These are phyloP conservation scores for Plasmodium adleri DNA, from an alignment of 169 alveolate genomes.

Conservation along the genomic window DNA sequence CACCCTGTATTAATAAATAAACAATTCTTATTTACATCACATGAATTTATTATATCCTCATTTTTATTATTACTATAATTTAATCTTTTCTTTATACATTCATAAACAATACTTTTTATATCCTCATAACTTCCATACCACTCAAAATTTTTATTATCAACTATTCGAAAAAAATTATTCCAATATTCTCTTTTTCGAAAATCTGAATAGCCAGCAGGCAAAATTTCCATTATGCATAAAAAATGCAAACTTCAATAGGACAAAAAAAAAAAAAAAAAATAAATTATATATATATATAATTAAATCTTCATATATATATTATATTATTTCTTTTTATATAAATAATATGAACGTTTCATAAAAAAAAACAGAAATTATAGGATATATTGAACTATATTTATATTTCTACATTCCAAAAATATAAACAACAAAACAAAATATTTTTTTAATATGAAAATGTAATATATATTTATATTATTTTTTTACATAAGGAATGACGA, in stretches of 20 bases:
- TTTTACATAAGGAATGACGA: too few relatives aligned
- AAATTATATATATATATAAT: conserved; percentile 1
- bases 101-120: conserved; percentile 54
- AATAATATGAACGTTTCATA: too few relatives aligned
- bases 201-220: conserved; percentile 79
- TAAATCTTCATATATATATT: not conserved
- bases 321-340: not conserved
- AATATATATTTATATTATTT: too few relatives aligned
- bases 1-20: conserved; percentile 82
- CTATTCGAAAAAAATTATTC: conserved; percentile 80
- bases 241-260: too few relatives aligned
- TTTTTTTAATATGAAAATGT: too few relatives aligned
- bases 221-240: conserved; percentile 29
- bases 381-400: too few relatives aligned
- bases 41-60: not conserved
- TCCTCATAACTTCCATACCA: conserved; percentile 83
- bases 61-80: conserved; percentile 32
- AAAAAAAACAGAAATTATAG: too few relatives aligned
- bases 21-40: conserved; percentile 38
- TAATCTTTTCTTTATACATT: conserved; percentile 31
- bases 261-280: not conserved
- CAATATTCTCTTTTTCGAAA: conserved; percentile 83
- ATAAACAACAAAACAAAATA: too few relatives aligned
- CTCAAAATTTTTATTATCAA: conserved; percentile 82
- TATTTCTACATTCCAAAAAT: too few relatives aligned